These are phyloP conservation scores for Camelina laxa DNA, from an alignment of 345 rosid genomes.

Conservation along the genomic window DNA sequence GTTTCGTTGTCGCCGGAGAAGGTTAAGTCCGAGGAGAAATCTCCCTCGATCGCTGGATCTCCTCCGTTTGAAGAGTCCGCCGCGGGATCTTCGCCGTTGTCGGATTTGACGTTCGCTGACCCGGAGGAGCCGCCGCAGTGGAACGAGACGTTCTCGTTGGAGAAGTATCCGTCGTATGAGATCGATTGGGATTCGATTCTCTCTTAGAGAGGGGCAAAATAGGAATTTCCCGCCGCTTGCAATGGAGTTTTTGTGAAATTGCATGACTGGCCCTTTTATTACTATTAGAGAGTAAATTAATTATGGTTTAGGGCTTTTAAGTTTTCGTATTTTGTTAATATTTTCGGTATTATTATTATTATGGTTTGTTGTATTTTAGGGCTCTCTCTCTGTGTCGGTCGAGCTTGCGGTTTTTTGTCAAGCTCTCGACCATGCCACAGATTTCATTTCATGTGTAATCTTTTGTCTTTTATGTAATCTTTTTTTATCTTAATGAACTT, in stretches of 20 bases:
- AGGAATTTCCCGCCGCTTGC: constrained; percentile 42
- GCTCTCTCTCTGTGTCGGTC: constrained; percentile 37
- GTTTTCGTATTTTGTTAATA: constrained; percentile 19
- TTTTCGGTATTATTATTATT: background rate
- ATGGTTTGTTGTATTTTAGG: constrained; percentile 16
- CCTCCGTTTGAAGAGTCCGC: constrained; percentile 58
- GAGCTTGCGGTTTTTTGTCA: constrained; percentile 54
- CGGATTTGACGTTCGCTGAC: constrained; percentile 61
- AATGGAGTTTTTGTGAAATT: constrained; percentile 51
- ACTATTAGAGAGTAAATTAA: background rate
- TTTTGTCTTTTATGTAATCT: constrained; percentile 22
- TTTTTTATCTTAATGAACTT: constrained; percentile 15
- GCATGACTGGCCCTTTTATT: constrained; percentile 26
- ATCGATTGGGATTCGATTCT: constrained; percentile 83
- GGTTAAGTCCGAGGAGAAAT: constrained; percentile 50
- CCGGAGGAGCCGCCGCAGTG: constrained; percentile 50
- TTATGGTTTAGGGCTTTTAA: constrained; percentile 13
- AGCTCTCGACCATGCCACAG: constrained; percentile 47
- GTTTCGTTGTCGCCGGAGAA: constrained; percentile 30
- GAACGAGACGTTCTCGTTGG: constrained; percentile 69
- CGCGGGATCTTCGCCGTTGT: constrained; percentile 59
- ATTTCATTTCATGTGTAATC: constrained; percentile 13
- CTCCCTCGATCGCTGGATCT: constrained; percentile 37
- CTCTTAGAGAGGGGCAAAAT: constrained; percentile 30
- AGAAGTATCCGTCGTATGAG: constrained; percentile 88